Base-by-base conservation (phyloP, 2,329 filamentous ascomycete species). In the Colletotrichum acutatum region DNA sequence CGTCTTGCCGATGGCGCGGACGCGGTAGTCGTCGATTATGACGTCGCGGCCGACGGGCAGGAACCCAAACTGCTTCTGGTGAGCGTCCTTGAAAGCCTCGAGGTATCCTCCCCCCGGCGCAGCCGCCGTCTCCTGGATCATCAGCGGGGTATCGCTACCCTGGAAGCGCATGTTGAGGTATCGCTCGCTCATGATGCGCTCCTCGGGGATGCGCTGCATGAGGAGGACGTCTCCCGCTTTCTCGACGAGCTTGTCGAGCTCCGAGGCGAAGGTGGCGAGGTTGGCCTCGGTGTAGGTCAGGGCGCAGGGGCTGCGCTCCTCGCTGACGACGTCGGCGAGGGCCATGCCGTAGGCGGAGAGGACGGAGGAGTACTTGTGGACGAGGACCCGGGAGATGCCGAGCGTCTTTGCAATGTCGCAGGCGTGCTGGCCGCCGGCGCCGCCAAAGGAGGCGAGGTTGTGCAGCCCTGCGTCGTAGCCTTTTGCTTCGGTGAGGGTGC, bases 161-260 rank as follows among this genome's bases (percentile, higher is more conserved):
- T 80, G 78, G 37, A 87, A 87, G 8, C 84, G 79, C 79, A 87
- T 82, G 72, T 86, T 86, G 16, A 87, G 78, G 72, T 83, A 86
- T 12, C 76, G 78, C 58, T 86, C 82, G 24, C 59, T 56, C 24
- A 59, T 59, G 24, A 72, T 64, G 30, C 69, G 69, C 16, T 42
- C 53, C 24, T 59, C 28, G 8, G 69, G 66, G 59, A 72, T 72
- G 16, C 69, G 69, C 58, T 72, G 69, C 52, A 64, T 59, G 24
- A 86, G 79, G 16, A 86, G 83, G 37, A 88, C 71, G 28, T 74
- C 53, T 1, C 79, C 80, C 2, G 84, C 82, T 65, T 78, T 79
- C 1, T 72, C 59, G 14, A 76, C 79, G 19, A 84, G 75, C 1
- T 72, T 60, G n/a, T 76, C 72, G 28, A 82, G 76, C 26, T 80